Base-by-base conservation (phyloP, 306 rosid species). In the Echinosophora koreensis region DNA sequence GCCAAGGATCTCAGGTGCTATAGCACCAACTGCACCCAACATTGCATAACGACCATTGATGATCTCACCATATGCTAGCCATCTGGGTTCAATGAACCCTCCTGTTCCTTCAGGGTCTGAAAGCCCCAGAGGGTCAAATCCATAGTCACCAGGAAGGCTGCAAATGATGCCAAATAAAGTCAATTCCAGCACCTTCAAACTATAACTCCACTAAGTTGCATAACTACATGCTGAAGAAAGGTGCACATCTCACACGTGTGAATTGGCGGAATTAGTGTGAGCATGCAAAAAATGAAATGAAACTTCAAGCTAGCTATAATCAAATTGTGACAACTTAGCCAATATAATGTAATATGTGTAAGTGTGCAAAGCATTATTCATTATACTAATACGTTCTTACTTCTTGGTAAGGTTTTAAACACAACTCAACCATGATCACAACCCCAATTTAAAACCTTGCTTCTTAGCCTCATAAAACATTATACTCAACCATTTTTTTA, bases 21-120 rank as follows among this genome's bases (percentile, higher is more conserved):
- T 95, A 22, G 96, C 89, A 15, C 97, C 98, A 0, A 3, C 82
- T 47, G 90, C 98, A 13, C 97, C 98, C 59, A 95, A 41, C 98
- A 95, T 95, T 47, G 98, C 98, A 3, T 0, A 92, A 6, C 98
- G 88, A 3, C 97, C 98, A 1, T 95, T 95, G 89, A 95, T 88
- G 64, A 95, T 2, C 78, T 95, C 97, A 0, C 98, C 98, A 30
- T 95, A 95, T 13, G 98, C 98, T 54, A 95, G 75, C 98, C 97
- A 95, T 85, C 50, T 90, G 0, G 98, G 98, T 77, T 95, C 97
- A 5, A 95, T 92, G 87, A 95, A 95, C 71, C 97, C 98, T 77
- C 98, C 98, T 10, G 97, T 84, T 60, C 98, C 98, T 73, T 95
- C 97, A 2, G 98, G 98, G 79, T 95, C 97, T n/a, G 98, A 95